Base-by-base conservation (phyloP, 2,329 filamentous ascomycete species). In the Fusarium mundagurra region DNA sequence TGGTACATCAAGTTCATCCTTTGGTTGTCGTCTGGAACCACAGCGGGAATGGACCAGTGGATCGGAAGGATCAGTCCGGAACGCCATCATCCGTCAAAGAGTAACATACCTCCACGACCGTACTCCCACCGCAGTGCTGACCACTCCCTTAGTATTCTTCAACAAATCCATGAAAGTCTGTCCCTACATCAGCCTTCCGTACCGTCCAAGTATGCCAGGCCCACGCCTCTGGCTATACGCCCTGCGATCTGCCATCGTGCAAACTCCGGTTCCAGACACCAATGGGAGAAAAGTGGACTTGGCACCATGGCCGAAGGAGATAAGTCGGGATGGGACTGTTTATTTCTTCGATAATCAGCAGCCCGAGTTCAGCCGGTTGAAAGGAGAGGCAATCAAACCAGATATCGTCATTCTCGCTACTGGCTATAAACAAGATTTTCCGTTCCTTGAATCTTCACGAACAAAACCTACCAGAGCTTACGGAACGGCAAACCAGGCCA, bases 341-440 rank as follows among this genome's bases (percentile, higher is more conserved):
- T 74, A 81, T 41, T 84, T 84, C 55, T 66, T 71, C 0, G 66
- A 80, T 17, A 82, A 55, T 8, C 76, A 75, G 1, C 67, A 81
- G 5, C 76, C 76, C 2, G 82, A 84, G 57, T 77, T 77, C 16
- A 71, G 80, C 10, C 71, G 72, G 11, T 78, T 84, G 57, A 77
- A 77, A 54, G 45, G 69, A 1, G 75, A 76, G 16, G 58, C 38
- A n/a, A 77, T 84, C 38, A 81, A 80, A 12, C 84, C 85, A 0
- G 85, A 87, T 63, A 71, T 87, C 6, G 68, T 87, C 6, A 77
- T 87, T 29, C 81, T 85, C 44, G 83, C 82, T 34, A 87, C 86
- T 3, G 86, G 86, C 0, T 88, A 87, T 71, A 78, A 77, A 2
- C 83, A 84, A n/a, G 77, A 76, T 2, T 85, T 86, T 39, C 79